A percentile compares a stretch with the other conserved stretches of the same genome.
phyloP scores from a whole-genome alignment of 1,139 yeast species.

The Debaryomycetaceae sp. region DNA sequence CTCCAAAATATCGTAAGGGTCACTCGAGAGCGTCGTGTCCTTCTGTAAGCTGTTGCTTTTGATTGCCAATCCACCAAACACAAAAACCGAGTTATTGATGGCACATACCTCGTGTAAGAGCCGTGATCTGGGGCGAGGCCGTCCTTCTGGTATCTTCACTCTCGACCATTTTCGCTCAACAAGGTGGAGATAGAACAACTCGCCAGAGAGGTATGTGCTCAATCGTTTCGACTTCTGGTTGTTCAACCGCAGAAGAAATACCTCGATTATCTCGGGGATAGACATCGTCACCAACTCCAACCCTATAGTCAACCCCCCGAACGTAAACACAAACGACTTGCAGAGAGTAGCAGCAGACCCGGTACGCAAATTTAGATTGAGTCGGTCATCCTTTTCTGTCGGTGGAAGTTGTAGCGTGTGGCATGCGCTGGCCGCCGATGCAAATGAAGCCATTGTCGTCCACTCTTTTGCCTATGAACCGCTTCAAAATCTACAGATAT shows the following conservation, averaged over 20 bases:
- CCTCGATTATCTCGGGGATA: constrained; percentile 24
- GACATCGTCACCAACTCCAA: constrained; percentile 42
- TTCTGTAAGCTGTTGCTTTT: constrained; percentile 12
- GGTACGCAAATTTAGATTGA: constrained; percentile 55
- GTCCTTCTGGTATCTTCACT: constrained; percentile 17
- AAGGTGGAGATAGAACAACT: constrained; percentile 53
- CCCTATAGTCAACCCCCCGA: constrained; percentile 68
- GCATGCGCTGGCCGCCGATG: constrained; percentile 50
- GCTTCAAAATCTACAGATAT: neutral
- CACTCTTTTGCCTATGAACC: neutral
- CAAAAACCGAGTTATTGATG: constrained; percentile 45
- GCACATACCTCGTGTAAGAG: constrained; percentile 57
- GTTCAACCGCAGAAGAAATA: constrained; percentile 24
- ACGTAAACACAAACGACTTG: constrained; percentile 57
- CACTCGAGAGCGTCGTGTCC: constrained; percentile 4
- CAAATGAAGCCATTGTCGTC: constrained; percentile 38
- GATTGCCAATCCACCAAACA: constrained; percentile 60
- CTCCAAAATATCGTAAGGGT: constrained; percentile 23
- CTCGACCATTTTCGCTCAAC: constrained; percentile 56
- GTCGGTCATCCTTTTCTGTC: constrained; percentile 41
- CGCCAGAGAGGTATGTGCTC: constrained; percentile 50
- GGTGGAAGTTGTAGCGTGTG: constrained; percentile 47
- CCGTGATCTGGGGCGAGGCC: constrained; percentile 47
- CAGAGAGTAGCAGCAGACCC: constrained; percentile 61
- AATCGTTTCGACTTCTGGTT: constrained; percentile 27